phyloP scores from a whole-genome alignment of 208 protist species.

The Wallacemonas sp. region DNA sequence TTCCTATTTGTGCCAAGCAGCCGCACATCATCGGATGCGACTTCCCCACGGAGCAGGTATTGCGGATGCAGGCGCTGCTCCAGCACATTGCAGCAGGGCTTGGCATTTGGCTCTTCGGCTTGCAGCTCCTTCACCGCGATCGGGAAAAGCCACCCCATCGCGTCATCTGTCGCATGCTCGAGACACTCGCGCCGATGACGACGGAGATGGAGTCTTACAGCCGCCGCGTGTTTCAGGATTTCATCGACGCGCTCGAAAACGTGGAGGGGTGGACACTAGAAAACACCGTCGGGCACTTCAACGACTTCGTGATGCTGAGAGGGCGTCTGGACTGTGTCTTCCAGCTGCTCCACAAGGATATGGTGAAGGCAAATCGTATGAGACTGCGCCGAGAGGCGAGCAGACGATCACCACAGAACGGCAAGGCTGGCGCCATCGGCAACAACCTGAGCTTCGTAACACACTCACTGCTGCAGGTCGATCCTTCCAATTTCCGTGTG shows the following conservation, averaged over 20 bases:
- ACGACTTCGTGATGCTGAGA: constrained; percentile 41
- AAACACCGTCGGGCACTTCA: constrained; percentile 31
- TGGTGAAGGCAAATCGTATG: constrained; percentile 24
- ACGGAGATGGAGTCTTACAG: constrained; percentile 27
- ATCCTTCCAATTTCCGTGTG: constrained; percentile 17
- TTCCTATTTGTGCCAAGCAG: constrained; percentile 32
- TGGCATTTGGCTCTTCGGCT: constrained; percentile 45
- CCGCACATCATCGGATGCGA: constrained; percentile 35
- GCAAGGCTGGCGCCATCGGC: neutral
- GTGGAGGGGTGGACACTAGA: constrained; percentile 29
- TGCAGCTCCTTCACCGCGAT: constrained; percentile 40
- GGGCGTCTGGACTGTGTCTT: constrained; percentile 28
- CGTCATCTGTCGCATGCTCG: constrained; percentile 29
- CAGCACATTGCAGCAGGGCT: constrained; percentile 35
- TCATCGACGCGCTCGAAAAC: constrained; percentile 45
- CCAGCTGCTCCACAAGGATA: constrained; percentile 33
- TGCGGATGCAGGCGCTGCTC: constrained; percentile 28
- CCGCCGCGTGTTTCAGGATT: constrained; percentile 49
- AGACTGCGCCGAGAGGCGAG: neutral
- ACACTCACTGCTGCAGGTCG: constrained; percentile 14
- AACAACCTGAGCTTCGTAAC: constrained; percentile 20
- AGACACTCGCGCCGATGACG: constrained; percentile 22
- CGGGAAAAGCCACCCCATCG: constrained; percentile 20
- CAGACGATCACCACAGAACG: neutral
- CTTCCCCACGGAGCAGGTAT: constrained; percentile 35